phyloP scores from a whole-genome alignment of 2,329 filamentous ascomycete genomes.

The Colletotrichum trifolii region DNA sequence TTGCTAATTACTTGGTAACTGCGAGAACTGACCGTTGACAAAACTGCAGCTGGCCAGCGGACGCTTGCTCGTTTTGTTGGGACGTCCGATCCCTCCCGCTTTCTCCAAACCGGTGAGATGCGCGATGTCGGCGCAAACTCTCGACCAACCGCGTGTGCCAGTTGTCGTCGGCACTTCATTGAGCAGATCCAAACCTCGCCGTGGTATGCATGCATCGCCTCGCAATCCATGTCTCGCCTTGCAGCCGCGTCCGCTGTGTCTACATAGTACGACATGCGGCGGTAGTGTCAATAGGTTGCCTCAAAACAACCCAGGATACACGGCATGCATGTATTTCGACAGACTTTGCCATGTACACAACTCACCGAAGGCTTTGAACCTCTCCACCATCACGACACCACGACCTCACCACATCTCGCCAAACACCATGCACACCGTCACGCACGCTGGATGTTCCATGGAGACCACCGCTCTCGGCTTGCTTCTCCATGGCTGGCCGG shows the following conservation, averaged over 20 bases:
- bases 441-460: too few species aligned
- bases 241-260: constrained; percentile 23
- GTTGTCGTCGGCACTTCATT: constrained; percentile 22
- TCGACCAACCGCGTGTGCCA: constrained; percentile 5
- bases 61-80: constrained; percentile 23
- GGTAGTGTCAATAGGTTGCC: too few species aligned
- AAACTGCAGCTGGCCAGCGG: not conserved
- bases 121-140: constrained; percentile 20
- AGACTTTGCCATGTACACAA: not conserved
- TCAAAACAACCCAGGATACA: not conserved
- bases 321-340: not conserved
- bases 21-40: too few species aligned
- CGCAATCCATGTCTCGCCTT: constrained; percentile 16
- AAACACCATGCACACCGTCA: too few species aligned
- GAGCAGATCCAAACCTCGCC: constrained; percentile 1
- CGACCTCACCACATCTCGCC: too few species aligned
- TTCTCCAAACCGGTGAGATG: constrained; percentile 28
- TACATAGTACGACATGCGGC: too few species aligned
- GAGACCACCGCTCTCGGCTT: too few species aligned
- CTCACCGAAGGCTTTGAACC: not conserved
- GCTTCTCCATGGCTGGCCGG: constrained; percentile 23
- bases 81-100: constrained; percentile 22
- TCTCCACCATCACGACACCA: constrained; percentile 3
- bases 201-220: constrained; percentile 16
- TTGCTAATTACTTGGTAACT: too few species aligned